A percentile compares a stretch with the other conserved stretches of the same genome.
These are phyloP conservation scores for Gyromitra esculenta DNA, from an alignment of 2,329 filamentous ascomycete genomes.

Conservation along the genomic window DNA sequence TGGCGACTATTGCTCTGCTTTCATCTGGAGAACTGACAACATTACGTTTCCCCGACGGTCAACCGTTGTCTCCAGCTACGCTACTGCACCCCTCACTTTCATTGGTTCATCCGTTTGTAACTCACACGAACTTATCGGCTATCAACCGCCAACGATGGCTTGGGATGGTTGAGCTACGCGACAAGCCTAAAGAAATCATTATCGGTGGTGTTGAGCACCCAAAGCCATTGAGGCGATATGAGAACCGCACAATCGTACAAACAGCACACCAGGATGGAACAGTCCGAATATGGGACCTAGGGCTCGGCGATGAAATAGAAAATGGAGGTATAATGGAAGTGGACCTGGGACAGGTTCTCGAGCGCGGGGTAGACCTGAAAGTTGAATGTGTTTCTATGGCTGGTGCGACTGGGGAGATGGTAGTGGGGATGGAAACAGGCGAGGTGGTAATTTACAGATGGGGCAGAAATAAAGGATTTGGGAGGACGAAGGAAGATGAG, in stretches of 20 bases:
- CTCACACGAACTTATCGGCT: constrained; percentile 74
- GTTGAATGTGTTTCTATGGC: constrained; percentile 83
- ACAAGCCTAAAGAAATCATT: constrained; percentile 77
- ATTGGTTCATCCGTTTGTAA: constrained; percentile 90
- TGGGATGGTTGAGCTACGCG: constrained; percentile 84
- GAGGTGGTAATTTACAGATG: constrained; percentile 88
- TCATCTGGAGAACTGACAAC: constrained; percentile 89
- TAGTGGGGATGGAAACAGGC: constrained; percentile 80
- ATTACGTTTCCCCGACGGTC: constrained; percentile 89
- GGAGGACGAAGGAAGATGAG: constrained; percentile 67
- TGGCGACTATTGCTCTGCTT: constrained; percentile 81
- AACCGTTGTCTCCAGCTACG: constrained; percentile 90
- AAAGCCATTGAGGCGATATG: constrained; percentile 77
- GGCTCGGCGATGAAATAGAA: constrained; percentile 91
- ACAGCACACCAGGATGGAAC: constrained; percentile 91
- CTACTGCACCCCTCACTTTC: constrained; percentile 87
- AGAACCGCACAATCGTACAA: constrained; percentile 83
- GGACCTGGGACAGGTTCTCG: constrained; percentile 83
- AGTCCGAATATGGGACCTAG: constrained; percentile 90
- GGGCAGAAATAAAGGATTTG: constrained; percentile 78
- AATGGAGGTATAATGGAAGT: constrained; percentile 83
- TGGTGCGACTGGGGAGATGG: constrained; percentile 82
- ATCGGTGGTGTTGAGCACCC: constrained; percentile 79
- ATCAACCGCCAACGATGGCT: constrained; percentile 86
- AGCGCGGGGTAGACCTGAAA: constrained; percentile 78